Base-by-base conservation (phyloP, 1,284 basidiomycete genomes). In the Leccinum pachyderme region DNA sequence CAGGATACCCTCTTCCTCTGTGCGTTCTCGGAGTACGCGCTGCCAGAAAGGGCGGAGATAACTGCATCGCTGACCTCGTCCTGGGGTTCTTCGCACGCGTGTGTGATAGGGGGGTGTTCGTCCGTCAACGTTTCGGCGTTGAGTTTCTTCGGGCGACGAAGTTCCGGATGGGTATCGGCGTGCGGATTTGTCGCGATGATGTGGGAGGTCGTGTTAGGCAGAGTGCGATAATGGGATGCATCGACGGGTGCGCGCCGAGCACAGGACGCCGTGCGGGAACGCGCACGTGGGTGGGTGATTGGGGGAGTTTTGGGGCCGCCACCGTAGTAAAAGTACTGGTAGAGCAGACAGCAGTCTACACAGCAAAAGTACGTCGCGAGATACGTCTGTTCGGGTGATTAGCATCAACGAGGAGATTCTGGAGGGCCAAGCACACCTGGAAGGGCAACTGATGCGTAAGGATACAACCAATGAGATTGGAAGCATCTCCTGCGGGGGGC, bases 381-480 rank as follows among this genome's bases (percentile, higher is more conserved):
- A 67, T 85, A 92, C 41, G 85, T 96, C 90, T 97, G 63, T 28
- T 13, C n/a, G 54, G 13, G 31, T 33, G 24, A 43, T 52, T 13
- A 57, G 12, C 25, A 31, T 56, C 39, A 24, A 46, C 5, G 39
- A 31, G 18, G 32, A 24, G 6, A 49, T 32, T 41, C 27, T 55
- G 55, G 57, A 49, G 52, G 43, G 28, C n/a, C 11, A 31, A 29
- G 11, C 81, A 64, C 68, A 91, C 93, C 74, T 95, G 94, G 72
- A 98, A 97, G 12, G 93, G 93, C n/a, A 97, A 80, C 67, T 97
- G 95, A 64, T 89, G 81, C 1, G 95, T 97, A 51, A 98, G 78
- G 58, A 97, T 72, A 71, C 95, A 96, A 12, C 93, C 92, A 61
- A 96, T 73, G 37, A 97, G 79, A 71, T 97, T 97, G 25, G 93